Conservation (phyloP, 257 asterid genomes). For the Scutellaria barbata region DNA sequence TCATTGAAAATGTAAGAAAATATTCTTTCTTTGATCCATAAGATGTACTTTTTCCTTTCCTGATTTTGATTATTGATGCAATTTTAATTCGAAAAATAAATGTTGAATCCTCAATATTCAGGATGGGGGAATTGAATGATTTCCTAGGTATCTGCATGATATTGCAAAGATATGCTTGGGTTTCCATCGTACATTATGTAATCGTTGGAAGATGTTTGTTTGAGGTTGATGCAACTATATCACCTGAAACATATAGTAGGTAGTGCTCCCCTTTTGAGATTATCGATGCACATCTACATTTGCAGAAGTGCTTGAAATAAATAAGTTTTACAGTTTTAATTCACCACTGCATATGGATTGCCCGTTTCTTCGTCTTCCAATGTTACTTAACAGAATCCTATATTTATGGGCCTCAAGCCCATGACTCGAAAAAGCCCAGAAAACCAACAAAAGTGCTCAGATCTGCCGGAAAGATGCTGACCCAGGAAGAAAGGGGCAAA, state of each 20-base stretch:
- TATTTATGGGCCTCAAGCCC: neutral
- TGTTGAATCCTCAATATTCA: neutral
- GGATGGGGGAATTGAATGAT: neutral
- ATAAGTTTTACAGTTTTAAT: neutral
- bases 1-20: slow-evolving; percentile 56
- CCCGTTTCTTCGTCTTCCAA: neutral
- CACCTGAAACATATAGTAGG: neutral
- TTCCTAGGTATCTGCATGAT: slow-evolving; percentile 1
- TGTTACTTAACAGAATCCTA: neutral
- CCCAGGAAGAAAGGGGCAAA: no score
- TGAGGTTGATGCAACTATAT: neutral
- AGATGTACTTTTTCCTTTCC: neutral
- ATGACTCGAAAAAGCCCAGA: no score
- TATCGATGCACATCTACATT: neutral
- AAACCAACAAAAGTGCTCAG: no score
- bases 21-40: neutral
- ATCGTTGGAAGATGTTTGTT: neutral
- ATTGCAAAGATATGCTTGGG: no score
- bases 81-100: neutral
- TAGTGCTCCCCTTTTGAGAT: slow-evolving; percentile 6
- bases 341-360: neutral
- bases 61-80: slow-evolving; percentile 6
- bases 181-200: neutral
- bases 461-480: no score
- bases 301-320: neutral